Conservation (phyloP, 331 rosid species). For the Phaseolus coccineus region DNA sequence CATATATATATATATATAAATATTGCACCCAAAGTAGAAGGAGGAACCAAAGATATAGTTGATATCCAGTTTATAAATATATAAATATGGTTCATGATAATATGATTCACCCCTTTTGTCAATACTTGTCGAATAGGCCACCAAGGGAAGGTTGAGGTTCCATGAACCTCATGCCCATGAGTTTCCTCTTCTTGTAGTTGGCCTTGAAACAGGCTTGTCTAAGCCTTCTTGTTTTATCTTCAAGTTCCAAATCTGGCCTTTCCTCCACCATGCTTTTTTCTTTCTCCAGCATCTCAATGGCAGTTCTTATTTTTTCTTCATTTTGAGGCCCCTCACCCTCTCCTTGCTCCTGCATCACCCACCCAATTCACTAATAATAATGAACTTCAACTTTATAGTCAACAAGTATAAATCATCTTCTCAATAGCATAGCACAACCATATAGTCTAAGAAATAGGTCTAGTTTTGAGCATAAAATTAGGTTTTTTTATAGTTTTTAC, state of each 20-base stretch:
- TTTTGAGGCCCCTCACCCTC: constrained; percentile 45
- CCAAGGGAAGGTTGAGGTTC: constrained; percentile 18
- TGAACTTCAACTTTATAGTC: neutral
- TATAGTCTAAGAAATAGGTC: neutral
- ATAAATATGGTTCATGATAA: constrained; percentile 31
- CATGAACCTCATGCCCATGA: constrained; percentile 42
- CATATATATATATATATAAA: neutral
- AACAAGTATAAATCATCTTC: neutral
- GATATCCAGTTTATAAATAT: neutral
- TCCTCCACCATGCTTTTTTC: constrained; percentile 79
- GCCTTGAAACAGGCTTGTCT: constrained; percentile 97
- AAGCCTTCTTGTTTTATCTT: constrained; percentile 73
- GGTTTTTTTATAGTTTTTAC: neutral
- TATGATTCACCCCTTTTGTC: constrained; percentile 25
- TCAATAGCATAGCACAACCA: neutral
- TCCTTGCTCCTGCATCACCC: constrained; percentile 51
- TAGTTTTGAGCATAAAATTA: too few relatives aligned
- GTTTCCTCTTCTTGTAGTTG: constrained; percentile 86
- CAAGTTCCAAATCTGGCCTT: constrained; percentile 73
- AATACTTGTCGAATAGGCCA: neutral
- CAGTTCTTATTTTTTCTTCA: constrained; percentile 58
- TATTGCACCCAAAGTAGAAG: neutral
- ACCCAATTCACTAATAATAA: neutral
- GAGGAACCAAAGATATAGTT: neutral
- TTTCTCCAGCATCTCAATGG: constrained; percentile 61